Evolutionary conservation across 352 stramenopile species (phyloP).

Genomic region (Globisporangium middletonii): DNA sequence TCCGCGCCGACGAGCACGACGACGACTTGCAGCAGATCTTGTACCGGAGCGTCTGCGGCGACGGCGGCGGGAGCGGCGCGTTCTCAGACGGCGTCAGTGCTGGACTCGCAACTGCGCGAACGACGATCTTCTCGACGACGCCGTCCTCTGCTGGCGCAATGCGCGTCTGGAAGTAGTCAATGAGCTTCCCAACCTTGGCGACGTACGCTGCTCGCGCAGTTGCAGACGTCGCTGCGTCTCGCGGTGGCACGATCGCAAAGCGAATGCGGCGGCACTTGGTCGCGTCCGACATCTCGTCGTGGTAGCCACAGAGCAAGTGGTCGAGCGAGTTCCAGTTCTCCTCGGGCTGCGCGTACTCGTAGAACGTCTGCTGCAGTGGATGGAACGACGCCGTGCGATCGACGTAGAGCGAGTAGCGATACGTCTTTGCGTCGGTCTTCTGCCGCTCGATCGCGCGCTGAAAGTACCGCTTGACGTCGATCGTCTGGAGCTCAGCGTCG

Average conservation of each 20-base stretch:
- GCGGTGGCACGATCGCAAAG: slow-evolving; percentile 55
- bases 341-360: slow-evolving; percentile 59
- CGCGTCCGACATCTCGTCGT: slow-evolving; percentile 64
- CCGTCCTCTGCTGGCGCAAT: slow-evolving; percentile 45
- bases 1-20: slow-evolving; percentile 15
- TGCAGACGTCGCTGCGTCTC: slow-evolving; percentile 5
- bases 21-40: slow-evolving; percentile 36
- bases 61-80: slow-evolving; percentile 1
- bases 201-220: slow-evolving; percentile 24
- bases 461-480: slow-evolving; percentile 77
- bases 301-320: slow-evolving; percentile 69
- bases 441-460: slow-evolving; percentile 27
- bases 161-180: slow-evolving; percentile 60
- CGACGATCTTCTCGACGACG: slow-evolving; percentile 36
- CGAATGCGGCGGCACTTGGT: slow-evolving; percentile 71
- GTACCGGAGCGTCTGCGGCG: slow-evolving; percentile 22
- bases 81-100: background rate
- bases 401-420: slow-evolving; percentile 73
- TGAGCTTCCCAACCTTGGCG: slow-evolving; percentile 49
- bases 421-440: slow-evolving; percentile 33
- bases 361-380: slow-evolving; percentile 64
- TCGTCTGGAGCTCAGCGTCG: slow-evolving; percentile 58
- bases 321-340: slow-evolving; percentile 79
- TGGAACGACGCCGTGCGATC: slow-evolving; percentile 60
- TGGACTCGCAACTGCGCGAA: slow-evolving; percentile 24